phyloP scores from a whole-genome alignment of 2,329 filamentous ascomycete genomes.

The Ceratocystis ficicola region DNA sequence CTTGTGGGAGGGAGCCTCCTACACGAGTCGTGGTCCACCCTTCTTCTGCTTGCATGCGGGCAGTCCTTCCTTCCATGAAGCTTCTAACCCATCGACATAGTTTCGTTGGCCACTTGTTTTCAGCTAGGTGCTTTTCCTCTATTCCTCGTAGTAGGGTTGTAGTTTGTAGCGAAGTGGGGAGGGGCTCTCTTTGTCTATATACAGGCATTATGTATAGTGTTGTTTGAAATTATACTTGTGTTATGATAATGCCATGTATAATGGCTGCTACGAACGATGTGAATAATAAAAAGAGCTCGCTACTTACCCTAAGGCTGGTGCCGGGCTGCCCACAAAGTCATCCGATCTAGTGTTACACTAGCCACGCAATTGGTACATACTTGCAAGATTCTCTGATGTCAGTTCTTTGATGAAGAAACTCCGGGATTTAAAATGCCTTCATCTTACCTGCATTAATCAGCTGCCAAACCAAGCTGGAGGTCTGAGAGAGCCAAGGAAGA shows the following conservation, averaged over 20 bases:
- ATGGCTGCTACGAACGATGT: neutral
- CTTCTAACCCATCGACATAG: no score
- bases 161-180: neutral
- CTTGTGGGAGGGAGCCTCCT: no score
- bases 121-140: no score
- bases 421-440: neutral
- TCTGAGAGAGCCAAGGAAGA: neutral
- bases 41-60: no score
- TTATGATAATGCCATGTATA: neutral
- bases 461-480: neutral
- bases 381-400: neutral
- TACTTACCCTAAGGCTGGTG: neutral
- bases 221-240: neutral
- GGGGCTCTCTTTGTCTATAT: neutral
- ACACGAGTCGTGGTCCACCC: no score
- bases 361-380: neutral
- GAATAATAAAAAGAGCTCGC: neutral
- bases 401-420: neutral
- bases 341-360: conserved; percentile 3
- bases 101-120: no score
- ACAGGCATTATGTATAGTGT: neutral
- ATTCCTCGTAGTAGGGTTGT: neutral
- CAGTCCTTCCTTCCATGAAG: no score
- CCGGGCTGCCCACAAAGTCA: neutral
- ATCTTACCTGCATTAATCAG: neutral